Evolutionary conservation across 2,329 filamentous ascomycete species (phyloP).

Genomic region (Venturia aucupariae): DNA sequence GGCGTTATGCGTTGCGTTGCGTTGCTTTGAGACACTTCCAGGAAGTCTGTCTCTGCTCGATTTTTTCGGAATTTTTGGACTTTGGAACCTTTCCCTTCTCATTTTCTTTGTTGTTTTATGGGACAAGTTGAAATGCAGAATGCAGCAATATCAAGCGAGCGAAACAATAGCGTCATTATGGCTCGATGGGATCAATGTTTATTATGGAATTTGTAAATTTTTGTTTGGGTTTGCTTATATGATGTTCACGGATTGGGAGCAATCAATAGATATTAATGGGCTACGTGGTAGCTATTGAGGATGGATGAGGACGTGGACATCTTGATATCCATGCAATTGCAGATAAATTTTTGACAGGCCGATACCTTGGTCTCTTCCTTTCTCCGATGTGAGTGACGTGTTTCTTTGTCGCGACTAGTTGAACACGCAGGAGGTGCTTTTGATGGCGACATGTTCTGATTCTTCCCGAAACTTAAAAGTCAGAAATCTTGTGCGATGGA

Average conservation of each 20-base stretch:
- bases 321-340: constrained; percentile 1
- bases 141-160: neutral
- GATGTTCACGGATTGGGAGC: neutral
- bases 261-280: neutral
- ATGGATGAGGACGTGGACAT: neutral
- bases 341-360: neutral
- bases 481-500: too few species aligned
- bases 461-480: too few species aligned
- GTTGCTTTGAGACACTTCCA: neutral
- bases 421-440: too few species aligned
- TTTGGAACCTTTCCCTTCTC: neutral
- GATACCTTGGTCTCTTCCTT: too few species aligned
- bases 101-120: neutral
- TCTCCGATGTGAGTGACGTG: too few species aligned
- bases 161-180: neutral
- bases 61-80: neutral
- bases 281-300: neutral
- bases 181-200: neutral
- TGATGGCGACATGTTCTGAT: too few species aligned
- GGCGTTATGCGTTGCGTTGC: neutral
- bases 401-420: too few species aligned
- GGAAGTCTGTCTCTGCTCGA: neutral
- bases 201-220: constrained; percentile 3
- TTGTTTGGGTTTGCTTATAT: neutral
- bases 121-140: constrained; percentile 1